Conservation (phyloP, 2,329 filamentous ascomycete genomes). For the Pyrenophora seminiperda region DNA sequence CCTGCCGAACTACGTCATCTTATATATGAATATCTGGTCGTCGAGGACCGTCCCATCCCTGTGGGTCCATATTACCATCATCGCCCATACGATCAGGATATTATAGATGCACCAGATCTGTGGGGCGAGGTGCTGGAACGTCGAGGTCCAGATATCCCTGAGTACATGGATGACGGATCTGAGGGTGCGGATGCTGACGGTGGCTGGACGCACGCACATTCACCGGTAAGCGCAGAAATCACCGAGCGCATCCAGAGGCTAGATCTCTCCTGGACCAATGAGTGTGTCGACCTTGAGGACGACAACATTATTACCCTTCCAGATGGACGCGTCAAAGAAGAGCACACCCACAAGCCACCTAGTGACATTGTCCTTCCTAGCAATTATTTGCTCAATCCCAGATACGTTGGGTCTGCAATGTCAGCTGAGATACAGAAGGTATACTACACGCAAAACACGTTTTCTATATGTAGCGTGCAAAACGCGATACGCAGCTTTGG, state of each 20-base stretch:
- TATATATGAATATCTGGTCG: slow-evolving; percentile 29
- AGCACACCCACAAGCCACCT: slow-evolving; percentile 27
- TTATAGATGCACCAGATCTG: background rate
- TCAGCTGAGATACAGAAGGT: slow-evolving; percentile 20
- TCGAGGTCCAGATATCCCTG: background rate
- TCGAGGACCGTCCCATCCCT: slow-evolving; percentile 28
- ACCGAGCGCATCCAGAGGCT: background rate
- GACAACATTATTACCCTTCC: slow-evolving; percentile 8
- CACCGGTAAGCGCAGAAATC: background rate
- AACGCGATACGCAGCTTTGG: slow-evolving; percentile 17
- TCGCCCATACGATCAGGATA: slow-evolving; percentile 16
- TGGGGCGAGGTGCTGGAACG: background rate
- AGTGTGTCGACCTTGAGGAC: background rate
- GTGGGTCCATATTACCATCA: slow-evolving; percentile 33
- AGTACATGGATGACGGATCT: background rate
- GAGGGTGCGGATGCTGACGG: background rate
- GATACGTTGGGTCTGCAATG: slow-evolving; percentile 22
- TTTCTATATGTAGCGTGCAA: slow-evolving; percentile 31
- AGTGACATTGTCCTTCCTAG: slow-evolving; percentile 25
- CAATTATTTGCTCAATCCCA: slow-evolving; percentile 26
- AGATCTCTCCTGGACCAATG: background rate
- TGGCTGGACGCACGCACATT: background rate
- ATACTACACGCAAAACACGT: slow-evolving; percentile 30
- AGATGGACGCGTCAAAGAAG: slow-evolving; percentile 25
- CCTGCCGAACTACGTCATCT: slow-evolving; percentile 27